Base-by-base conservation (phyloP, 1,284 basidiomycete species). In the Tilletia indica region DNA sequence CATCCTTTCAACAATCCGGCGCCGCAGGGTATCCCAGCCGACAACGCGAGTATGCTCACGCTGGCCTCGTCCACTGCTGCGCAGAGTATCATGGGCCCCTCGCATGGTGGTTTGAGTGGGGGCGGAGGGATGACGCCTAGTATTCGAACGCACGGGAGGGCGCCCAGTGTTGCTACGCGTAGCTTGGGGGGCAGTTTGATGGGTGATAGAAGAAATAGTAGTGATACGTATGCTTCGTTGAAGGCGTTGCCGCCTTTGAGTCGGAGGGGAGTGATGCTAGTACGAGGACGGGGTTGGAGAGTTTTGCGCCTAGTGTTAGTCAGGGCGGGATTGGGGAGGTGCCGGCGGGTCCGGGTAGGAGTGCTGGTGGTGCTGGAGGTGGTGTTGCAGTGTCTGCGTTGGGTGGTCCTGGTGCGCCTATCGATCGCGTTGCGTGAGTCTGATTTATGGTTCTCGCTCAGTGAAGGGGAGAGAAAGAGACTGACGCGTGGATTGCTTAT, bases 1-100 rank as follows among this genome's bases (percentile, higher is more conserved):
- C 94, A 98, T 85, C 96, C 95, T 2, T 89, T 93, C 68, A 93
- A 97, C 85, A 98, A 98, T 83, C 95, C 95, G 2, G 89, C 92
- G 25, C 96, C 96, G 16, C 91, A 91, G 5, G 93, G 92, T 1
- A 91, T 93, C 11, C 95, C 95, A 0, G 87, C 90, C 34, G 93
- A 96, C 82, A 94, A 98, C 81, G 95, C 95, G 0, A 94, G 92
- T 3, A 87, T 95, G 68, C 87, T 97, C 63, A 98, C 95, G 0
- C 89, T 98, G 12, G 95, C 95, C 3, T 94, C 93, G 14, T 95
- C 93, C 3, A 93, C 93, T 2, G 80, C 80, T 8, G 78, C 78
- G 12, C 74, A 78, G 68, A 77, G 75, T 67, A 70, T 79, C 38
- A 76, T 73, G 5, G 79, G 77, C 8, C 73, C 74, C 19, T 49